Evolutionary conservation across 306 rosid species (phyloP).

Genomic region (Senna tora): DNA sequence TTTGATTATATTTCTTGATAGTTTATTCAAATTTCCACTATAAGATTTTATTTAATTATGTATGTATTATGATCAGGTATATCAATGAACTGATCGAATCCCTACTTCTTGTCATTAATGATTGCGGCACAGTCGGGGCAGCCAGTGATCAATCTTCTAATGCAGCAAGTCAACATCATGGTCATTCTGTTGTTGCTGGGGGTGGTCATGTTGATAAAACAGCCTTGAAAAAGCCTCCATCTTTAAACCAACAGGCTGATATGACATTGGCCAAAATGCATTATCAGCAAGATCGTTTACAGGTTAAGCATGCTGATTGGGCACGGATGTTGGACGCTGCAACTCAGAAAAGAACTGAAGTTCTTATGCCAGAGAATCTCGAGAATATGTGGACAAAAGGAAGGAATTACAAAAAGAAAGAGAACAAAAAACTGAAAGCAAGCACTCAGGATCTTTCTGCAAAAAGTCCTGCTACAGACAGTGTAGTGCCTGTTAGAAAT

Average conservation of each 20-base stretch:
- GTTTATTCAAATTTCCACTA: constrained; percentile 16
- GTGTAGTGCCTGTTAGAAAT: constrained; percentile 38
- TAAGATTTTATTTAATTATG: constrained; percentile 10
- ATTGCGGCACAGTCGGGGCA: constrained; percentile 42
- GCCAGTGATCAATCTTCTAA: constrained; percentile 50
- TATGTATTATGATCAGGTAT: constrained; percentile 61
- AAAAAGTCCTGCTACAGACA: constrained; percentile 47
- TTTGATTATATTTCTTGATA: constrained; percentile 8
- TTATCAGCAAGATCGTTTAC: neutral
- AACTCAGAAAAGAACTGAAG: constrained; percentile 94
- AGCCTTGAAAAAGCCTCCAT: constrained; percentile 29
- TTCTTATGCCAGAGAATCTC: constrained; percentile 94
- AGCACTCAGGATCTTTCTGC: constrained; percentile 44
- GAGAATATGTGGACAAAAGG: constrained; percentile 99
- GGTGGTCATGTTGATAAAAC: constrained; percentile 44
- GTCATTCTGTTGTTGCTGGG: constrained; percentile 43
- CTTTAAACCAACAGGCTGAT: neutral
- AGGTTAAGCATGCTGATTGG: constrained; percentile 62
- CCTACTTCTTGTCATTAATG: constrained; percentile 60
- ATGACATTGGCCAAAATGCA: neutral
- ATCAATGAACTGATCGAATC: constrained; percentile 85
- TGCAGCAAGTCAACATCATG: constrained; percentile 51
- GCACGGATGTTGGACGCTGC: constrained; percentile 76
- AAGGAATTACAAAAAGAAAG: constrained; percentile 76
- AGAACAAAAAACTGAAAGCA: constrained; percentile 45